A percentile compares a stretch with the other conserved stretches of the same genome.
phyloP scores from a whole-genome alignment of 495 filamentous ascomycete genomes.

The Penicillium roqueforti region DNA sequence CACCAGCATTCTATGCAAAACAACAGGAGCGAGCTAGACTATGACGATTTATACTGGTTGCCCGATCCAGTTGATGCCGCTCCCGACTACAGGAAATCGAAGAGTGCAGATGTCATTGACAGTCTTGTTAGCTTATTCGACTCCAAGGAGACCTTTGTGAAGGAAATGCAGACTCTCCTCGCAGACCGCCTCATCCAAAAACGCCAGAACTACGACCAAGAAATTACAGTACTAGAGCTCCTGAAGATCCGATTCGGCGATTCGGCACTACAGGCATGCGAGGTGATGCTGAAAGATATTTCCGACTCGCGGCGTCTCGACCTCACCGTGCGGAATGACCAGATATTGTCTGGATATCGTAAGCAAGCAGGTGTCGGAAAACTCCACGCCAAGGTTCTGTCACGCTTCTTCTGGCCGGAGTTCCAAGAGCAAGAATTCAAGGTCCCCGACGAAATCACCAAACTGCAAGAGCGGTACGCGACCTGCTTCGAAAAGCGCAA shows the following conservation, averaged over 20 bases:
- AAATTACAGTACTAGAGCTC: constrained; percentile 75
- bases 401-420: constrained; percentile 90
- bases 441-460: constrained; percentile 59
- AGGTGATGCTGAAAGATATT: constrained; percentile 97
- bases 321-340: constrained; percentile 52
- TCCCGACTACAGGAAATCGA: constrained; percentile 84
- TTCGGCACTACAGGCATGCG: constrained; percentile 76
- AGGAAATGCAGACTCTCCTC: constrained; percentile 83
- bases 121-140: constrained; percentile 85
- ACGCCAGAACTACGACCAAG: constrained; percentile 67
- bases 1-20: constrained; percentile 44
- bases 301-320: constrained; percentile 76
- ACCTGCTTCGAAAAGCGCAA: constrained; percentile 75
- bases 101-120: constrained; percentile 85
- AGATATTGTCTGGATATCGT: constrained; percentile 11
- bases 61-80: constrained; percentile 92
- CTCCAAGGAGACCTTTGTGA: constrained; percentile 82
- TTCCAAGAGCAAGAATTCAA: constrained; percentile 73
- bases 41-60: constrained; percentile 85
- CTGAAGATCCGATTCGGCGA: constrained; percentile 89
- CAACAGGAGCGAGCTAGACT: constrained; percentile 71
- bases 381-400: constrained; percentile 80
- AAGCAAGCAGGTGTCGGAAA: constrained; percentile 33
- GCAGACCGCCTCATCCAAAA: constrained; percentile 74
- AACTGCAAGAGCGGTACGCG: constrained; percentile 66